phyloP scores from a whole-genome alignment of 768 basidiomycete genomes.

The Leucogyrophana mollusca region DNA sequence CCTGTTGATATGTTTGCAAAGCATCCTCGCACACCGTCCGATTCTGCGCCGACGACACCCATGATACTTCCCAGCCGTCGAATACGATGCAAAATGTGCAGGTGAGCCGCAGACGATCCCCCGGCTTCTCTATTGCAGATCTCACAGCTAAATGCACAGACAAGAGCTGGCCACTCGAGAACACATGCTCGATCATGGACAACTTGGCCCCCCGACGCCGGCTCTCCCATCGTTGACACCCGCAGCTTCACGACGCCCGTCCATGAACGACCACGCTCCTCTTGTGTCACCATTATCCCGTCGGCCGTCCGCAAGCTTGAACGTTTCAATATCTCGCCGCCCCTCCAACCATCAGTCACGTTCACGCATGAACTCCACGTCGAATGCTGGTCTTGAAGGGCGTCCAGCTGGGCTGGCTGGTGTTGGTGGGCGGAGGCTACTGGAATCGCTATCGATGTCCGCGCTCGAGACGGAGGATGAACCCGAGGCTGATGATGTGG shows the following conservation, averaged over 20 bases:
- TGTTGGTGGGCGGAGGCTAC: constrained; percentile 29
- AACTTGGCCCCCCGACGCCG: constrained; percentile 69
- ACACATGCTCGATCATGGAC: constrained; percentile 91
- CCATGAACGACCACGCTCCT: constrained; percentile 21
- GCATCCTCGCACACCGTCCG: constrained; percentile 63
- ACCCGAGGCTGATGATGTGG: constrained; percentile 27
- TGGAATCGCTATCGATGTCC: constrained; percentile 48
- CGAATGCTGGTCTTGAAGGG: constrained; percentile 14
- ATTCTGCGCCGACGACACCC: constrained; percentile 61
- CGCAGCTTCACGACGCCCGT: constrained; percentile 44
- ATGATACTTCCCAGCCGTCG: constrained; percentile 51
- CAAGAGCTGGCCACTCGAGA: constrained; percentile 87
- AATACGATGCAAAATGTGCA: constrained; percentile 92
- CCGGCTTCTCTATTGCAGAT: too few relatives aligned
- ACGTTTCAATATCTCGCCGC: constrained; percentile 28
- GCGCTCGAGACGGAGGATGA: constrained; percentile 53
- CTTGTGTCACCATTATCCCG: constrained; percentile 16
- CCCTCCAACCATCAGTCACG: constrained; percentile 23
- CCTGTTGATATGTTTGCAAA: constrained; percentile 76
- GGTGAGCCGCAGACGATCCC: constrained; percentile 47
- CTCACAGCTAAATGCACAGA: constrained; percentile 32
- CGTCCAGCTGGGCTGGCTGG: constrained; percentile 19
- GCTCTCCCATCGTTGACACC: constrained; percentile 43
- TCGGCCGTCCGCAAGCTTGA: constrained; percentile 20
- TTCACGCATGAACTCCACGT: constrained; percentile 19